A percentile compares a stretch with the other conserved stretches of the same genome.
These are phyloP conservation scores for Fusarium sambucinum DNA, from an alignment of 2,329 filamentous ascomycete genomes.

Conservation along the genomic window DNA sequence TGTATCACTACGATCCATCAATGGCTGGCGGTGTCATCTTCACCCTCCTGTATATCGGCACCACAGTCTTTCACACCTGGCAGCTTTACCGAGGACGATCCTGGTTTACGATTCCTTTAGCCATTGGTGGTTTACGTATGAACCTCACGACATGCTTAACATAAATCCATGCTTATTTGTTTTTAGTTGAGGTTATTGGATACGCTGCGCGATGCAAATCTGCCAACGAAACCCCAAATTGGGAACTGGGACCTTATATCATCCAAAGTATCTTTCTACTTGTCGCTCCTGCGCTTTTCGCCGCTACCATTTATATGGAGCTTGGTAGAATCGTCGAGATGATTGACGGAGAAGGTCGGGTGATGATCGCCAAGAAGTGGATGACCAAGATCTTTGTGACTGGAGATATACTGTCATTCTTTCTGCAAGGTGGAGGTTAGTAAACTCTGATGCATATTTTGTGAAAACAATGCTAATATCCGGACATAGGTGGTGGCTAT, in stretches of 20 bases:
- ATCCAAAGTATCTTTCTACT: slow-evolving; percentile 15
- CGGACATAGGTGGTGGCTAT: slow-evolving; percentile 5
- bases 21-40: slow-evolving; percentile 8
- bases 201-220: slow-evolving; percentile 17
- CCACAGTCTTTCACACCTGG: not conserved
- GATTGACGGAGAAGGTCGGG: slow-evolving; percentile 3
- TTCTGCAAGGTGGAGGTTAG: slow-evolving; percentile 29
- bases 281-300: not conserved
- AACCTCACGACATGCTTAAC: rapidly evolving
- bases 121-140: slow-evolving; percentile 1
- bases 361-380: slow-evolving; percentile 22
- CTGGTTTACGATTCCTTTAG: slow-evolving; percentile 9
- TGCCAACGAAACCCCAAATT: not conserved
- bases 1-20: slow-evolving; percentile 14
- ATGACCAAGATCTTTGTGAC: slow-evolving; percentile 37
- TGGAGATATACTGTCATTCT: slow-evolving; percentile 33
- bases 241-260: slow-evolving; percentile 6
- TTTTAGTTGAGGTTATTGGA: not conserved
- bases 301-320: slow-evolving; percentile 13
- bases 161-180: rapidly evolving
- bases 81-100: slow-evolving; percentile 1
- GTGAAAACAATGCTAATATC: no score
- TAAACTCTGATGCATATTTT: no score
- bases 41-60: not conserved
- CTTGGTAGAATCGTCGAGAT: slow-evolving; percentile 4